Evolutionary conservation across 2,329 filamentous ascomycete species (phyloP), one percentile per base, ranked within the genome.

Genomic region (Aspergillus sp.): DNA sequence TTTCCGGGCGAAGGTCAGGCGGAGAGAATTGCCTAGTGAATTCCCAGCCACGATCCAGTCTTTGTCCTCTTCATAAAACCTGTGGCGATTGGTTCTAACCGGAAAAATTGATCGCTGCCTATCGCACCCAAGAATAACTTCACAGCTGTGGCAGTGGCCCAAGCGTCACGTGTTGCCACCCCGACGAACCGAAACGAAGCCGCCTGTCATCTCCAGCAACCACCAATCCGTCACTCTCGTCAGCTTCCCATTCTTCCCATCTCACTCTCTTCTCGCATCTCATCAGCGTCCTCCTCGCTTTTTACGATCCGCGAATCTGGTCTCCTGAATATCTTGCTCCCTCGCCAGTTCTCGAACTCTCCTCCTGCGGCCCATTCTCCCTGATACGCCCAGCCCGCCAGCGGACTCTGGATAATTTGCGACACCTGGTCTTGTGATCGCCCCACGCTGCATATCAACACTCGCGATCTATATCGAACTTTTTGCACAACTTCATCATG

Each of bases 401-500:
- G 41, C 56, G 57, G 43, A 59, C 33, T 59, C 51, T 47, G 49
- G 56, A 43, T 59, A 50, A 47, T 53, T 40, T 52, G 52, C 60
- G 59, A 47, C 61, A 56, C 55, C 54, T 58, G 52, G 48, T 59
- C 59, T 62, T 59, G 59, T 62, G 58, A 63, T 60, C 55, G 51
- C 58, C 62, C 46, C 59, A 50, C 56, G 56, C 55, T 55, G 56
- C 64, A 40, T 64, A 55, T 48, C 41, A 27, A 56, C n/a, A 17
- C 17, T 24, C 44, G 21, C 27, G n/a, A 19, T 48, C 33, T 27
- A n/a, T 53, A 49, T 57, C 61, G 45, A 65, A 55, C 58, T 62
- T 31, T 49, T 46, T 40, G 48, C 58, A 58, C 12, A 60, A 54
- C 43, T 47, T 60, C 68, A 77, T 69, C 69, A 85, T 86, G 83